Conservation (phyloP, 768 basidiomycete genomes). For the Phlegmacium glaucopus region DNA sequence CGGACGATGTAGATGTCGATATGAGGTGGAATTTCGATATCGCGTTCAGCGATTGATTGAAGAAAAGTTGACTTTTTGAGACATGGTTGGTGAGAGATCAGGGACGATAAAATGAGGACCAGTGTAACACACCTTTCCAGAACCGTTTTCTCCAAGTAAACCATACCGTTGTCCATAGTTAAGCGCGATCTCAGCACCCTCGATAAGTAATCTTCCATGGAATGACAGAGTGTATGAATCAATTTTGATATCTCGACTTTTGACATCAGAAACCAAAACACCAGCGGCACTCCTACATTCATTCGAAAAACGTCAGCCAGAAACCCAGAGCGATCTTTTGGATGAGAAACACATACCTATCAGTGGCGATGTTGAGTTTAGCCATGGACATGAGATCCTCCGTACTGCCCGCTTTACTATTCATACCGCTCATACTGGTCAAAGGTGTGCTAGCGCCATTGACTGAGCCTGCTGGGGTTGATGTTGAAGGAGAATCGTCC, state of each 20-base stretch:
- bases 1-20: slow-evolving; percentile 97
- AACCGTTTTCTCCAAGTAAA: slow-evolving; percentile 94
- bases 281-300: slow-evolving; percentile 76
- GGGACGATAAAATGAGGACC: slow-evolving; percentile 1
- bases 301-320: too few relatives aligned
- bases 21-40: slow-evolving; percentile 91
- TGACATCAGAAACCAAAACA: slow-evolving; percentile 88
- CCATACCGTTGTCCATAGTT: slow-evolving; percentile 95
- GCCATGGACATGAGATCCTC: slow-evolving; percentile 87
- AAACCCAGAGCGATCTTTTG: too few relatives aligned
- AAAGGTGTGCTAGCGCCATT: slow-evolving; percentile 74
- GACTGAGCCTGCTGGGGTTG: slow-evolving; percentile 61
- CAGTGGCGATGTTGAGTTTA: slow-evolving; percentile 85
- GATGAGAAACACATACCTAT: slow-evolving; percentile 58
- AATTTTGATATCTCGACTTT: slow-evolving; percentile 96
- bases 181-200: slow-evolving; percentile 66
- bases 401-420: slow-evolving; percentile 71
- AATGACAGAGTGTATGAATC: slow-evolving; percentile 94
- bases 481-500: slow-evolving; percentile 48
- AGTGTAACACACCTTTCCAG: slow-evolving; percentile 77
- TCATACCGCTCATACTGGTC: slow-evolving; percentile 78
- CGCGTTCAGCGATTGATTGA: slow-evolving; percentile 92
- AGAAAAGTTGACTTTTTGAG: slow-evolving; percentile 85
- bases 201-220: slow-evolving; percentile 87
- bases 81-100: not conserved